A percentile compares a stretch with the other conserved stretches of the same genome.
Evolutionary conservation across 371 early-diverging fungal species (phyloP).

Genomic region (Circinella umbellata): DNA sequence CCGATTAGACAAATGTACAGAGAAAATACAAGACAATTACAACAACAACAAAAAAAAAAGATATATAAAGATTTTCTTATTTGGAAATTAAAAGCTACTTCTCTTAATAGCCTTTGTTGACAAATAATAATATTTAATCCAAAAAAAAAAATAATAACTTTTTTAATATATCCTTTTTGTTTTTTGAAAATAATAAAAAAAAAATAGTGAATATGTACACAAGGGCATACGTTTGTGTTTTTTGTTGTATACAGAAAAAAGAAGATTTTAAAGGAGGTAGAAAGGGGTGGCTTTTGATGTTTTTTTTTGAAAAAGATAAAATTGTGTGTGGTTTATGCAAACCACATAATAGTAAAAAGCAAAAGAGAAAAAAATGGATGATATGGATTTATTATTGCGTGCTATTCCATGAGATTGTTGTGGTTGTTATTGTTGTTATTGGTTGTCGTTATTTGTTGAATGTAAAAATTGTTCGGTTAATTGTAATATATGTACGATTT

Average conservation of each 20-base stretch:
- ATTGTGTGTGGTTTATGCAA: too few species aligned
- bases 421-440: not conserved
- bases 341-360: not conserved
- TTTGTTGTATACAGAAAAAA: not conserved
- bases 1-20: conserved; percentile 1
- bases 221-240: conserved; percentile 6
- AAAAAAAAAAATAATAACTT: not conserved
- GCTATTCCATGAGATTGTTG: not conserved
- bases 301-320: not conserved
- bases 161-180: not conserved
- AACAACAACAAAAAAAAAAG: too few species aligned
- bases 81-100: too few species aligned
- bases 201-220: conserved; percentile 8
- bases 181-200: not conserved
- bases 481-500: not conserved
- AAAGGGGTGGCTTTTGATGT: conserved; percentile 9
- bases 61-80: too few species aligned
- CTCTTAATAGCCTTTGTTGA: too few species aligned
- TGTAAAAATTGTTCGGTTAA: too few species aligned
- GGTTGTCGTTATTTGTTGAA: not conserved
- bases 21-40: not conserved
- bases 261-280: not conserved
- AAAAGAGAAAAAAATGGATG: not conserved
- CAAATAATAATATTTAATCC: not conserved
- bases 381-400: not conserved